These are phyloP conservation scores for Aspergillus chevalieri DNA, from an alignment of 2,329 filamentous ascomycete genomes.

Conservation along the genomic window DNA sequence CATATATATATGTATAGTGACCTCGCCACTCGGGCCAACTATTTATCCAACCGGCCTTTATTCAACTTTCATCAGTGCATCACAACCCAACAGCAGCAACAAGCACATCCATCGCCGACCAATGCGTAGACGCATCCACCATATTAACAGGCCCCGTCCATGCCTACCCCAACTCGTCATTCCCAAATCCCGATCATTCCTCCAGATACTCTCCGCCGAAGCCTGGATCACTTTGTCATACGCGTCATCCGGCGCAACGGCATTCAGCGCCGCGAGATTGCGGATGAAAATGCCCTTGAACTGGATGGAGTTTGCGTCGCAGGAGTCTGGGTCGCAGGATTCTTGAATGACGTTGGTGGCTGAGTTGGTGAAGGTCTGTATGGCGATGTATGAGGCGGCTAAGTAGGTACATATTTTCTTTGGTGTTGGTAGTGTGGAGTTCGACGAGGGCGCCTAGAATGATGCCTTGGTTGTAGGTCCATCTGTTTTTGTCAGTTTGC, in stretches of 20 bases:
- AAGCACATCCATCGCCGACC: constrained; percentile 60
- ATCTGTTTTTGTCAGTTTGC: constrained; percentile 24
- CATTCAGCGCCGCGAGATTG: constrained; percentile 56
- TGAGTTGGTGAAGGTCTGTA: constrained; percentile 39
- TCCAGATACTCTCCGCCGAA: constrained; percentile 64
- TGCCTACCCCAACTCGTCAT: constrained; percentile 50
- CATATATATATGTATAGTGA: too few relatives aligned
- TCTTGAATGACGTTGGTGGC: constrained; percentile 49
- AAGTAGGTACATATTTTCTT: constrained; percentile 40
- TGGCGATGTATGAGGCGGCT: constrained; percentile 46
- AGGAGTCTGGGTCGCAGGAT: constrained; percentile 46
- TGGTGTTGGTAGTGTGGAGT: constrained; percentile 28
- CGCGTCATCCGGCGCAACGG: constrained; percentile 42
- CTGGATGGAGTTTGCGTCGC: constrained; percentile 50
- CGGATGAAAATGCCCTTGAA: constrained; percentile 69
- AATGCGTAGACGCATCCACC: constrained; percentile 55
- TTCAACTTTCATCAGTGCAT: too few relatives aligned
- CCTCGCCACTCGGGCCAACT: too few relatives aligned
- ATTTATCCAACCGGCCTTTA: too few relatives aligned
- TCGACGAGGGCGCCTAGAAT: constrained; percentile 54
- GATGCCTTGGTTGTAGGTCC: constrained; percentile 58
- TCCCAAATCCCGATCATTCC: constrained; percentile 47
- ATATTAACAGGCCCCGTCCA: constrained; percentile 58
- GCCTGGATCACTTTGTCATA: constrained; percentile 52
- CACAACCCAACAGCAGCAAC: constrained; percentile 50